Base-by-base conservation (phyloP, 1,284 basidiomycete species). In the Heterobasidion parviporum region DNA sequence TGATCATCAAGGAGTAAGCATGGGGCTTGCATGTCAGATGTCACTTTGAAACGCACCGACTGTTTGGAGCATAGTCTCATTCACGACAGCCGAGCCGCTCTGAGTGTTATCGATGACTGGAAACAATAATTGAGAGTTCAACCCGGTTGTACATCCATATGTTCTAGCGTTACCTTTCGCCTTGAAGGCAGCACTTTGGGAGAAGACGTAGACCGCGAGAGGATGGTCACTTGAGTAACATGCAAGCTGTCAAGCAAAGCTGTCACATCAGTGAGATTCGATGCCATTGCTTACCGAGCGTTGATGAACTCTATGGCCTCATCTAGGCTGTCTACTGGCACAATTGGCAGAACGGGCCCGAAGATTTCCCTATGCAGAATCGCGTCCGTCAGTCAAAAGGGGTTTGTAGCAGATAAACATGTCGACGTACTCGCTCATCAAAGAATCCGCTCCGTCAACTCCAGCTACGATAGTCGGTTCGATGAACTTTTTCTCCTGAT, bases 171-270 rank as follows among this genome's bases (percentile, higher is more conserved):
- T 59, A 82, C 87, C 78, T 68, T 85, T 84, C 18, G 75, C 67
- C 68, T 89, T 89, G 64, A 84, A 77, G 20, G 67, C 68, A 1
- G 75, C 62, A 63, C 86, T 79, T 54, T 78, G 69, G 1, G 87
- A 76, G 72, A 93, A 94, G 36, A 90, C 80, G 63, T 94, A 92
- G 10, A 93, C 69, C 0, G 83, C 80, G 7, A 94, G 77, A 2
- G 92, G 89, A 60, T 91, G 83, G 55, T 89, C 88, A 49, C 85
- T 87, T 59, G 26, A 5, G 5, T 4, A 26, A 8, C 35, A 41
- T 36, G 10, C 36, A 14, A n/a, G 44, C 35, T 16, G 36, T 52
- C 35, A 33, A 48, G 32, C n/a, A 47, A 41, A 5, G n/a, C n/a
- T 41, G 6, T 10, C 38, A n/a, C 44, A 14, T 20, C 20, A 38